phyloP scores from a whole-genome alignment of 306 rosid species.

The Betula pendula region DNA sequence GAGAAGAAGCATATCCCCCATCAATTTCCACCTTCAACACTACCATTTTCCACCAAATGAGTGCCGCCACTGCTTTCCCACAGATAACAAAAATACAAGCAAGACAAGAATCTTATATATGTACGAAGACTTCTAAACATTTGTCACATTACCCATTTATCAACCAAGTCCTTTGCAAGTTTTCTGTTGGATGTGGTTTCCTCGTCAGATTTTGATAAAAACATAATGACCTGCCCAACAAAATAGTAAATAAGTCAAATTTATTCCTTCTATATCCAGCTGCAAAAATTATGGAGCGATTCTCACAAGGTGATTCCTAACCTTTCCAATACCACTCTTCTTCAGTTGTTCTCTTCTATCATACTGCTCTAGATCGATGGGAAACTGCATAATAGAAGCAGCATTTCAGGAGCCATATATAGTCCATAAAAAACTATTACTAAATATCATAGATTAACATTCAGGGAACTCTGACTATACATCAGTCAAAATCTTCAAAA shows the following conservation, averaged over 20 bases:
- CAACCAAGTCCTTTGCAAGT: slow-evolving; percentile 91
- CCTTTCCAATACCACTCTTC: slow-evolving; percentile 98
- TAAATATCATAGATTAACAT: slow-evolving; percentile 17
- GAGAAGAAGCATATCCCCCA: not conserved
- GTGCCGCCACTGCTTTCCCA: slow-evolving; percentile 1
- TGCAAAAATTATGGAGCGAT: not conserved
- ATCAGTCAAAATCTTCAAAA: slow-evolving; percentile 83
- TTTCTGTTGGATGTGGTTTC: slow-evolving; percentile 82
- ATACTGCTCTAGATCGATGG: slow-evolving; percentile 84
- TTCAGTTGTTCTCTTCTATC: slow-evolving; percentile 95
- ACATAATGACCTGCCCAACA: slow-evolving; percentile 78
- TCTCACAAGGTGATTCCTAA: slow-evolving; percentile 26
- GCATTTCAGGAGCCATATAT: slow-evolving; percentile 28
- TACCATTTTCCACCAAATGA: not conserved
- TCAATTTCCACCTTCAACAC: not conserved
- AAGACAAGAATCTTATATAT: not conserved
- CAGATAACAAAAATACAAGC: not conserved
- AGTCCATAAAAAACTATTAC: not conserved
- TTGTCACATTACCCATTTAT: slow-evolving; percentile 74
- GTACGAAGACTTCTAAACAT: not conserved
- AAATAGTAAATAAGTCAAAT: slow-evolving; percentile 14
- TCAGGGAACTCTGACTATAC: slow-evolving; percentile 40
- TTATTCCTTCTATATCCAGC: slow-evolving; percentile 16
- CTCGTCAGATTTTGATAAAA: slow-evolving; percentile 87
- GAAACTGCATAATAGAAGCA: slow-evolving; percentile 62